Conservation (phyloP, 331 rosid species). For the Prunus yedoensis region DNA sequence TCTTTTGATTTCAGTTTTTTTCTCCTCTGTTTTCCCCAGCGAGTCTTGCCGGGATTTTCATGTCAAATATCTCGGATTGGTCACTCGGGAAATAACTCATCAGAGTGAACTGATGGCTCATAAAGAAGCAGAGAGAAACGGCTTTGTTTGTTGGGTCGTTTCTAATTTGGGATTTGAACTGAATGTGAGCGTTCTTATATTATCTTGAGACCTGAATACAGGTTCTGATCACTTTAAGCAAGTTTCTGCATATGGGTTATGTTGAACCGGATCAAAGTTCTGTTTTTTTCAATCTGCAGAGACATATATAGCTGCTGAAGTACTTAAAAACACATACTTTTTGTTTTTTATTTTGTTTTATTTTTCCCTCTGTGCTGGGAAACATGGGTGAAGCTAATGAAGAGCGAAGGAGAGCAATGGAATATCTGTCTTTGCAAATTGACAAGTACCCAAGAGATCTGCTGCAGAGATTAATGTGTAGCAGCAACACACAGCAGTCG, state of each 20-base stretch:
- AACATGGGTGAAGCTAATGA: constrained; percentile 57
- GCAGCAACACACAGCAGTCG: constrained; percentile 26
- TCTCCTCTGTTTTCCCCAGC: neutral
- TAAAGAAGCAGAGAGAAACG: neutral
- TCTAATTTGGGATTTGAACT: constrained; percentile 24
- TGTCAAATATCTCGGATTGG: constrained; percentile 4
- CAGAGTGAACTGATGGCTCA: constrained; percentile 5
- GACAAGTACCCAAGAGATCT: constrained; percentile 84
- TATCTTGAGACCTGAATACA: neutral
- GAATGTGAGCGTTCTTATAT: constrained; percentile 18
- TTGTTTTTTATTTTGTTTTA: neutral
- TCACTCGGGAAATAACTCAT: constrained; percentile 14
- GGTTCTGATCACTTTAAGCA: constrained; percentile 8
- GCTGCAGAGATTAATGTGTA: constrained; percentile 55
- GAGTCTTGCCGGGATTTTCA: neutral
- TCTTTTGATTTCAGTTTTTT: neutral
- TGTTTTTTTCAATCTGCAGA: constrained; percentile 9
- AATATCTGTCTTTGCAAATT: constrained; percentile 39
- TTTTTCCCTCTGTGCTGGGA: neutral
- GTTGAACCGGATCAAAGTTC: constrained; percentile 26
- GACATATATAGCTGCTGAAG: constrained; percentile 24
- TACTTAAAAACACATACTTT: neutral
- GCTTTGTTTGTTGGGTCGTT: neutral
- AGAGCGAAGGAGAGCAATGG: constrained; percentile 42
- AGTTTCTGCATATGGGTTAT: constrained; percentile 39